Base-by-base conservation (phyloP, 2,329 filamentous ascomycete species). In the Colletotrichum sp. region DNA sequence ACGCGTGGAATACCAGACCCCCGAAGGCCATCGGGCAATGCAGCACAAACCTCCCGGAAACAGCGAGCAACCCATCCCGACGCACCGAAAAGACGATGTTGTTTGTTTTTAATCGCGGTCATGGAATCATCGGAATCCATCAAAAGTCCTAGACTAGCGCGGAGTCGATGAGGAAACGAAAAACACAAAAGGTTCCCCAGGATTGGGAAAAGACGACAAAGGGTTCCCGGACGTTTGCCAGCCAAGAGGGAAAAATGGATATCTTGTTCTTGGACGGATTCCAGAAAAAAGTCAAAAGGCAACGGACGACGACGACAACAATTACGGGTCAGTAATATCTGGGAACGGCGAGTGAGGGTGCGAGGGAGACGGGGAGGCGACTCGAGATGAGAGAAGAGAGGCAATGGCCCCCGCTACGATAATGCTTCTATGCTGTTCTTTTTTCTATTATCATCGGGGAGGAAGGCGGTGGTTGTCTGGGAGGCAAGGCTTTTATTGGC, bases 401-500 rank as follows among this genome's bases (percentile, higher is more conserved):
- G 75, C 75, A 68, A 65, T 61, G 71, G 72, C 58, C 71, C 56
- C 61, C 66, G 76, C 75, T 77, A 77, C 76, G 77, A 78, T 78
- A 73, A 78, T 78, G 77, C 75, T 77, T 78, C 77, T 69, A 78
- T 77, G 77, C 76, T 68, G 65, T 71, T 66, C 32, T 43, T 43
- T 70, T 71, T 70, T 60, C 30, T 75, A 64, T 36, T 71, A 38
- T 72, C 30, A 74, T 21, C 21, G 61, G 70, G 32, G 73, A 79
- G 74, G 75, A 75, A 73, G 75, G 73, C 70, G 70, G 71, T 78
- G 79, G 79, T 78, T 76, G 77, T 78, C 82, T 80, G 79, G 79
- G 79, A 80, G 79, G 78, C 72, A 77, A 78, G 58, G 80, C 80
- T 80, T 82, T 48, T n/a, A 78, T 78, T 78, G 78, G 75, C 73